A percentile compares a stretch with the other conserved stretches of the same genome.
These are phyloP conservation scores for Effrenium voratum DNA, from an alignment of 73 alveolate genomes.

Conservation along the genomic window DNA sequence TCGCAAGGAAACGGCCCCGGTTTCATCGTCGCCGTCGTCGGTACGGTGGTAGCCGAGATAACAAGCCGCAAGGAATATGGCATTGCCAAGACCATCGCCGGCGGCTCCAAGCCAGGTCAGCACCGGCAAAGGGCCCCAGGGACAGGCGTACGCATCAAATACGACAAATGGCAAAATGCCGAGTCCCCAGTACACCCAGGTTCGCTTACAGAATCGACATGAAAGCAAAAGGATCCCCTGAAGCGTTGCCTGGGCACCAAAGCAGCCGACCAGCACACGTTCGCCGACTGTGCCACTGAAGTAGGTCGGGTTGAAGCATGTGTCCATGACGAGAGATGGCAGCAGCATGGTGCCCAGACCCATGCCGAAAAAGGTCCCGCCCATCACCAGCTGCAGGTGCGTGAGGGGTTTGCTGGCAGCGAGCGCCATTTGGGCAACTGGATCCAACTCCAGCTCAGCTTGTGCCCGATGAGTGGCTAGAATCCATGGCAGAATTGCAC, in stretches of 20 bases:
- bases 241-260: slow-evolving; percentile 30
- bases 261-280: slow-evolving; percentile 30
- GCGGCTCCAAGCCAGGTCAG: slow-evolving; percentile 30
- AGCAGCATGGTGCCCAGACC: slow-evolving; percentile 50
- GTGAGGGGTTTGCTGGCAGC: not conserved
- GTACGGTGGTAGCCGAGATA: slow-evolving; percentile 17
- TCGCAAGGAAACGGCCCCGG: not conserved
- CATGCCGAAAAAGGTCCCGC: slow-evolving; percentile 32
- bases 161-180: slow-evolving; percentile 26
- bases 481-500: no score
- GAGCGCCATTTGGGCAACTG: no score
- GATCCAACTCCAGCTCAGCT: no score
- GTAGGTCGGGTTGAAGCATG: slow-evolving; percentile 22
- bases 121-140: slow-evolving; percentile 44
- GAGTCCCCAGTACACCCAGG: slow-evolving; percentile 23
- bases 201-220: slow-evolving; percentile 17
- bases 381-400: slow-evolving; percentile 49
- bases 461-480: no score
- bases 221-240: slow-evolving; percentile 32
- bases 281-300: slow-evolving; percentile 24
- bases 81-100: slow-evolving; percentile 38
- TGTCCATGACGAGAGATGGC: slow-evolving; percentile 48
- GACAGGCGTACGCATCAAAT: slow-evolving; percentile 18
- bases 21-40: not conserved
- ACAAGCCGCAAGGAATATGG: slow-evolving; percentile 10